Evolutionary conservation across 1,284 basidiomycete genomes (phyloP).

Genomic region (Ganoderma boninense): DNA sequence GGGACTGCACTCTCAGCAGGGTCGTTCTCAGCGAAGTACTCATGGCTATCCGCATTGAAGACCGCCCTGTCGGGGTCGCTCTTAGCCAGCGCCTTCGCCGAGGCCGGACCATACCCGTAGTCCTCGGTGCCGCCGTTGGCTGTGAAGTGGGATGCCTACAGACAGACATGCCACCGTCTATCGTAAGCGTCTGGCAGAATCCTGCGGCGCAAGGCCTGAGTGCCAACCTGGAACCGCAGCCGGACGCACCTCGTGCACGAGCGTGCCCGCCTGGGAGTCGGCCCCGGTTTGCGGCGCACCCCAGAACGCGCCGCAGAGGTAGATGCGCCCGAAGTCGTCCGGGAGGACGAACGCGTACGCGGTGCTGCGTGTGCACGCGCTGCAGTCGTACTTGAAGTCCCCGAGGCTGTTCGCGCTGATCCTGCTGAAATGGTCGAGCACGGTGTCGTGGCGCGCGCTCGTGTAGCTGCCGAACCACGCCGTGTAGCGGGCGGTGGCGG

Average conservation of each 20-base stretch:
- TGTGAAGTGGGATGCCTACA: constrained; percentile 54
- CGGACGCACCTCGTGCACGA: constrained; percentile 42
- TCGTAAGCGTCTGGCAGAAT: too few species aligned
- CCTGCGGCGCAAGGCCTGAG: too few species aligned
- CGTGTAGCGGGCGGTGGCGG: neutral
- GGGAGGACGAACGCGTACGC: constrained; percentile 46
- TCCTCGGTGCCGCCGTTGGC: constrained; percentile 54
- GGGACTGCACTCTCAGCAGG: constrained; percentile 45
- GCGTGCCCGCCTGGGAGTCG: too few species aligned
- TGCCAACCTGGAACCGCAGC: neutral
- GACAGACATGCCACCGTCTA: too few species aligned
- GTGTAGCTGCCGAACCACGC: neutral
- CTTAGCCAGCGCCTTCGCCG: constrained; percentile 48
- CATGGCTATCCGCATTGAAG: constrained; percentile 57
- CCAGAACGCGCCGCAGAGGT: too few species aligned
- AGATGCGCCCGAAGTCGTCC: constrained; percentile 48
- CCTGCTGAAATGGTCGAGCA: neutral
- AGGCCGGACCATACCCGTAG: constrained; percentile 53
- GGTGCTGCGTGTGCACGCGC: neutral
- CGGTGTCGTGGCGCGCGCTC: neutral
- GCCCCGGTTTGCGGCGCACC: too few species aligned
- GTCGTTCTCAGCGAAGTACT: constrained; percentile 65
- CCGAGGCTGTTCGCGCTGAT: neutral
- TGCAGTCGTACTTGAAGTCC: neutral
- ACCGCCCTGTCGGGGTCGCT: constrained; percentile 50